Evolutionary conservation across 768 basidiomycete genomes (phyloP).

Genomic region (Agrocybe pediades): DNA sequence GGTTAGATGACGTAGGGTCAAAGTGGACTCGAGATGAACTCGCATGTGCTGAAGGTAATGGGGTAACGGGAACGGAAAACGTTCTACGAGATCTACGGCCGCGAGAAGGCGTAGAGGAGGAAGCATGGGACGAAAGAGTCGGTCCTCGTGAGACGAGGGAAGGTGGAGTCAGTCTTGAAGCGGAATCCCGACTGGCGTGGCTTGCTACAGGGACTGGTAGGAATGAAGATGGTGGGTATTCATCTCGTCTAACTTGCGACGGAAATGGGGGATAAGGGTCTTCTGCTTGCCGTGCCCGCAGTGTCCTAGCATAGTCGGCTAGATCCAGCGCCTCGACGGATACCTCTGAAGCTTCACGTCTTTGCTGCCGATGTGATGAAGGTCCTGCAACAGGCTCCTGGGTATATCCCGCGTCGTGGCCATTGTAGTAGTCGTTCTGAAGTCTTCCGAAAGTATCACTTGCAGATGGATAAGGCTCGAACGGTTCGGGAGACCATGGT

Average conservation of each 20-base stretch:
- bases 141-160: slow-evolving; percentile 45
- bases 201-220: slow-evolving; percentile 20
- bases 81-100: slow-evolving; percentile 34
- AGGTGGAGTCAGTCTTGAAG: slow-evolving; percentile 28
- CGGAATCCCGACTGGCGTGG: slow-evolving; percentile 24
- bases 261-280: slow-evolving; percentile 35
- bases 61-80: slow-evolving; percentile 51
- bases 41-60: slow-evolving; percentile 24
- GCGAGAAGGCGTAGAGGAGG: slow-evolving; percentile 16
- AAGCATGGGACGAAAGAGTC: slow-evolving; percentile 41
- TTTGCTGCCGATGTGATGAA: slow-evolving; percentile 25
- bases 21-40: slow-evolving; percentile 18
- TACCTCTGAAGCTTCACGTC: slow-evolving; percentile 58
- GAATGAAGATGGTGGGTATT: slow-evolving; percentile 30
- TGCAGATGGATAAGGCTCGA: slow-evolving; percentile 41
- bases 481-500: slow-evolving; percentile 68
- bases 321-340: slow-evolving; percentile 75
- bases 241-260: slow-evolving; percentile 22
- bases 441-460: slow-evolving; percentile 13
- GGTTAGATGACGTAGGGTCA: slow-evolving; percentile 13
- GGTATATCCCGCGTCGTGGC: slow-evolving; percentile 10
- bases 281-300: slow-evolving; percentile 37
- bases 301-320: slow-evolving; percentile 64
- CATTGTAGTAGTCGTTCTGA: slow-evolving; percentile 13
- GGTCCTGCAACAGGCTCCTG: slow-evolving; percentile 16